phyloP scores from a whole-genome alignment of 371 early-diverging fungal genomes.

The Cokeromyces recurvatus region DNA sequence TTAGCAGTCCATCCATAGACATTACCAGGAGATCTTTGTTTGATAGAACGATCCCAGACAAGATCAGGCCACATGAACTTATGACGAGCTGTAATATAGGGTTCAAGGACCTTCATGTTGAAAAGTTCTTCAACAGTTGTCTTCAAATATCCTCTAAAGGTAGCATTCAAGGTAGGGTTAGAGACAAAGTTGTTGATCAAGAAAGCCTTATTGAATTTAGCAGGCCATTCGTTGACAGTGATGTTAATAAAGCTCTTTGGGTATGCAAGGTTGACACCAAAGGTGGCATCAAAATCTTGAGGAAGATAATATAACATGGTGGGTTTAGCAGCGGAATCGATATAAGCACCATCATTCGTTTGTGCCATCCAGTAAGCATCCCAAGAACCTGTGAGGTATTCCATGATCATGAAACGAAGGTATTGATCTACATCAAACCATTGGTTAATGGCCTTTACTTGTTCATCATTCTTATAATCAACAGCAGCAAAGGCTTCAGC shows the following conservation, averaged over 20 bases:
- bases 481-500: slow-evolving; percentile 26
- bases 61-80: slow-evolving; percentile 48
- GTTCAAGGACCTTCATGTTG: slow-evolving; percentile 43
- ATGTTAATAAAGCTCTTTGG: slow-evolving; percentile 19
- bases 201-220: slow-evolving; percentile 30
- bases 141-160: slow-evolving; percentile 45
- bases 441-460: slow-evolving; percentile 28
- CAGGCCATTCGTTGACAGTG: slow-evolving; percentile 35
- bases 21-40: slow-evolving; percentile 53
- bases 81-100: slow-evolving; percentile 42
- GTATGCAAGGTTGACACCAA: slow-evolving; percentile 50
- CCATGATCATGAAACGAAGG: slow-evolving; percentile 55
- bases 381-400: slow-evolving; percentile 53
- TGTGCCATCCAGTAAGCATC: slow-evolving; percentile 56
- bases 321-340: slow-evolving; percentile 27
- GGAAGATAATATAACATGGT: slow-evolving; percentile 42
- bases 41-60: slow-evolving; percentile 50
- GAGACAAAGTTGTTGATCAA: slow-evolving; percentile 50
- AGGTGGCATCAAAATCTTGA: slow-evolving; percentile 58
- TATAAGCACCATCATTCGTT: slow-evolving; percentile 55
- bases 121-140: slow-evolving; percentile 39
- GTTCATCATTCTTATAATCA: slow-evolving; percentile 32
- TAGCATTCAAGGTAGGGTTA: slow-evolving; percentile 27
- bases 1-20: slow-evolving; percentile 47
- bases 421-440: slow-evolving; percentile 43